phyloP scores from a whole-genome alignment of 768 basidiomycete genomes.

The Daedaleopsis sinensis region DNA sequence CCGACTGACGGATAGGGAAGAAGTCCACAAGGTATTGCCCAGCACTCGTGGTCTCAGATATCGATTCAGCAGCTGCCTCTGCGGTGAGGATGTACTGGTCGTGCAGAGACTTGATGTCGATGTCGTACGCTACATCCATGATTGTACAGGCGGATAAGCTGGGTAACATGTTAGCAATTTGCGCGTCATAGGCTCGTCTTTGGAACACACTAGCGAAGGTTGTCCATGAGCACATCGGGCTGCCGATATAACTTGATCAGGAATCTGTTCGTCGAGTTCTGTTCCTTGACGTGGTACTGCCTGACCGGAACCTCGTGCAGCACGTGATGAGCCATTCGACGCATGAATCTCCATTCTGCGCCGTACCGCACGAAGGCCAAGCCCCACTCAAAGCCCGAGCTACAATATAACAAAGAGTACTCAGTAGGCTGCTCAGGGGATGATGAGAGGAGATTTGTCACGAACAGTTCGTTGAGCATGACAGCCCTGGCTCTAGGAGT shows the following conservation, averaged over 20 bases:
- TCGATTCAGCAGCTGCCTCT: slow-evolving; percentile 3
- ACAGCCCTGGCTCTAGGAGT: slow-evolving; percentile 5
- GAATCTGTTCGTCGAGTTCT: slow-evolving; percentile 2
- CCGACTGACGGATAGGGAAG: background rate
- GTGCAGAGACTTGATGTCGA: slow-evolving; percentile 6
- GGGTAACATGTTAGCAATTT: background rate
- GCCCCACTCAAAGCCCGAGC: slow-evolving; percentile 3
- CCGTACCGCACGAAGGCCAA: slow-evolving; percentile 9
- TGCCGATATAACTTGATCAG: slow-evolving; percentile 1
- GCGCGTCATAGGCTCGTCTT: background rate
- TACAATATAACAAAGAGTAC: background rate
- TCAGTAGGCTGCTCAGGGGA: too few relatives aligned
- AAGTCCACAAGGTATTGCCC: slow-evolving; percentile 5
- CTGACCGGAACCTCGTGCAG: slow-evolving; percentile 9
- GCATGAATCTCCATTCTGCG: slow-evolving; percentile 1
- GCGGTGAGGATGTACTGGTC: slow-evolving; percentile 19
- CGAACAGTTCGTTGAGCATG: slow-evolving; percentile 11
- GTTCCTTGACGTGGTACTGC: slow-evolving; percentile 4
- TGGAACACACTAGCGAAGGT: slow-evolving; percentile 5
- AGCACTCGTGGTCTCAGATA: slow-evolving; percentile 9
- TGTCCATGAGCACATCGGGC: slow-evolving; percentile 4
- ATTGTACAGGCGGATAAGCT: slow-evolving; percentile 13
- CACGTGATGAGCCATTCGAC: slow-evolving; percentile 9
- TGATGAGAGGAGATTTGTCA: background rate
- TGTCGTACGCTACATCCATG: slow-evolving; percentile 15